A percentile compares a stretch with the other conserved stretches of the same genome.
Evolutionary conservation across 345 rosid species (phyloP).

Genomic region (Garcia nutans): DNA sequence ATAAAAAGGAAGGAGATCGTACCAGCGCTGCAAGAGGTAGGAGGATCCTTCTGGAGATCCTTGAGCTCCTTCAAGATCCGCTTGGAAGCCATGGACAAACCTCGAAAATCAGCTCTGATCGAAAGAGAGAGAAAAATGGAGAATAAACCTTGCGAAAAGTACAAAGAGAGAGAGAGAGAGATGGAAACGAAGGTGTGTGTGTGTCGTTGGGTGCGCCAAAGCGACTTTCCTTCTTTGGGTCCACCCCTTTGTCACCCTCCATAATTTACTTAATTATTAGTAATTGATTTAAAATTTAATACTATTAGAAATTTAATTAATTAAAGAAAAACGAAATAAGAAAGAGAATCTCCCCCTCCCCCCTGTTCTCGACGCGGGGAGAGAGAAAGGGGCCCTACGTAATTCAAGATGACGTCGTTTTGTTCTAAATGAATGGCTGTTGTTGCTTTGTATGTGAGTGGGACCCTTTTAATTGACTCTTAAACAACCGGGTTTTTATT

Average conservation of each 20-base stretch:
- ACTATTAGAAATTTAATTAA: too few species aligned
- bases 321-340: too few species aligned
- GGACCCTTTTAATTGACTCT: not conserved
- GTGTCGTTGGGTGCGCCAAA: not conserved
- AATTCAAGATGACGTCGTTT: too few species aligned
- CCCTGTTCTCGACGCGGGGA: not conserved
- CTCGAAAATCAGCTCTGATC: slow-evolving; percentile 16
- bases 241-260: too few species aligned
- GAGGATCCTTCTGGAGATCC: slow-evolving; percentile 45
- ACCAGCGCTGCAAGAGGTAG: slow-evolving; percentile 42
- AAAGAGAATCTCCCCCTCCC: too few species aligned
- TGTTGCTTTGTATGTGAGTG: not conserved
- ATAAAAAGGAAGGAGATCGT: not conserved
- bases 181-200: not conserved
- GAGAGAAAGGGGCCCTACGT: too few species aligned
- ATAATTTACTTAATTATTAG: too few species aligned
- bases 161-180: not conserved
- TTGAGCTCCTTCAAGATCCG: slow-evolving; percentile 43
- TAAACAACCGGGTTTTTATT: not conserved
- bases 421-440: not conserved
- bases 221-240: too few species aligned
- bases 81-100: slow-evolving; percentile 34
- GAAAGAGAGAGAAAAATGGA: not conserved
- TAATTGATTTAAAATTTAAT: too few species aligned
- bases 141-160: not conserved